Evolutionary conservation across 805 yeast species (phyloP).

Genomic region (Wickerhamomyces rabaulensis): DNA sequence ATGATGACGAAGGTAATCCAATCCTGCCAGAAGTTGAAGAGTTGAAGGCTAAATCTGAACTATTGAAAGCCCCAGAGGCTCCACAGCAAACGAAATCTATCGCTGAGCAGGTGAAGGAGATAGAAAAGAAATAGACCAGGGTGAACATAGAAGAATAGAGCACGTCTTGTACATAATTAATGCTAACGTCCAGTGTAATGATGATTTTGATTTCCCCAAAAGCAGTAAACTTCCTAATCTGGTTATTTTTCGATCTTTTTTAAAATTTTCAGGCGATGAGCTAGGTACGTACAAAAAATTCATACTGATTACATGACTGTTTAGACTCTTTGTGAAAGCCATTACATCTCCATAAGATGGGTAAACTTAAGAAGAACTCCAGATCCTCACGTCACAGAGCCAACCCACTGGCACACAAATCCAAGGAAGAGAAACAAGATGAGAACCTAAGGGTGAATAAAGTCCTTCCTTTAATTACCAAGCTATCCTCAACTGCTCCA

Average conservation of each 20-base stretch:
- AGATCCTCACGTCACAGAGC: conserved; percentile 39
- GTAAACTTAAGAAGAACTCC: conserved; percentile 66
- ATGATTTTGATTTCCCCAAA: background rate
- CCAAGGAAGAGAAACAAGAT: conserved; percentile 39
- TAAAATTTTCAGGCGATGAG: conserved; percentile 5
- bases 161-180: background rate
- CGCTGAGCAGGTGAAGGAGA: conserved; percentile 1
- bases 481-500: conserved; percentile 55
- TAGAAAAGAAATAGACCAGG: background rate
- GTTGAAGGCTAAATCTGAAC: conserved; percentile 1
- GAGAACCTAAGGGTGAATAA: conserved; percentile 46
- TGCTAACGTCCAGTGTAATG: background rate
- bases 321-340: too few species aligned
- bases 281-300: background rate
- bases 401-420: conserved; percentile 27
- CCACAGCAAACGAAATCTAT: background rate
- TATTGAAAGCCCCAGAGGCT: background rate
- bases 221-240: conserved; percentile 2
- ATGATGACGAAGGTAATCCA: conserved; percentile 39
- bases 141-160: background rate
- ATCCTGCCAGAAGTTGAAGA: conserved; percentile 19
- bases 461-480: conserved; percentile 62
- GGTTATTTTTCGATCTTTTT: background rate
- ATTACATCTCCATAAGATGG: conserved; percentile 44
- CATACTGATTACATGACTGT: background rate